Percentiles rank a stretch among this genome's conserved stretches.
These are phyloP conservation scores for Gloeophyllum trabeum DNA, from an alignment of 768 basidiomycete genomes.

Conservation along the genomic window DNA sequence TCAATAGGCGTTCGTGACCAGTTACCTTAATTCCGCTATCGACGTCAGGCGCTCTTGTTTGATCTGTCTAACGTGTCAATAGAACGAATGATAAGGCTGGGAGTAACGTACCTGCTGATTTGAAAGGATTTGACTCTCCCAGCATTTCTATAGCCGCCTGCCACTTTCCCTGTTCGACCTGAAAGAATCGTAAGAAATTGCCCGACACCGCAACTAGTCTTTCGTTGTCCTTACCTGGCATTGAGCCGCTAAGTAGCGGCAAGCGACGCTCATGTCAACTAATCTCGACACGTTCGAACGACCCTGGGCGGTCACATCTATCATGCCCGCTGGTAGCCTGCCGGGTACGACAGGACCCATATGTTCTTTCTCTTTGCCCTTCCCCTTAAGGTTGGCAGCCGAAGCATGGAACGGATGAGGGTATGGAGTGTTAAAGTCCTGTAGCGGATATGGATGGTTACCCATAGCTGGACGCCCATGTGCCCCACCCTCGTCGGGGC, in stretches of 20 bases:
- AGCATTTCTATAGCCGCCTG: conserved; percentile 85
- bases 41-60: conserved; percentile 63
- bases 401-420: conserved; percentile 8
- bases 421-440: no score
- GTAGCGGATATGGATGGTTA: no score
- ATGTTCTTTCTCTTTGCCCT: conserved; percentile 35
- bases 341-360: not conserved
- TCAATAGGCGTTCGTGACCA: conserved; percentile 1
- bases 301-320: conserved; percentile 54
- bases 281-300: conserved; percentile 63
- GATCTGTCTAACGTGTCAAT: conserved; percentile 44
- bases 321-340: conserved; percentile 62
- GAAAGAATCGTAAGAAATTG: no score
- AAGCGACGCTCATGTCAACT: conserved; percentile 91
- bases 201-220: no score
- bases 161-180: conserved; percentile 88
- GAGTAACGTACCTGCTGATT: conserved; percentile 41
- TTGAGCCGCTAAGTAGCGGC: conserved; percentile 93
- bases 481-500: no score
- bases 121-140: conserved; percentile 86
- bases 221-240: conserved; percentile 68
- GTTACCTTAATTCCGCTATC: conserved; percentile 93
- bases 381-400: conserved; percentile 37
- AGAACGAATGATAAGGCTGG: not conserved
- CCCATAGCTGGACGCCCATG: no score